Evolutionary conservation across 192 early-diverging fungal species (phyloP).

Genomic region (Lobosporangium transversale): DNA sequence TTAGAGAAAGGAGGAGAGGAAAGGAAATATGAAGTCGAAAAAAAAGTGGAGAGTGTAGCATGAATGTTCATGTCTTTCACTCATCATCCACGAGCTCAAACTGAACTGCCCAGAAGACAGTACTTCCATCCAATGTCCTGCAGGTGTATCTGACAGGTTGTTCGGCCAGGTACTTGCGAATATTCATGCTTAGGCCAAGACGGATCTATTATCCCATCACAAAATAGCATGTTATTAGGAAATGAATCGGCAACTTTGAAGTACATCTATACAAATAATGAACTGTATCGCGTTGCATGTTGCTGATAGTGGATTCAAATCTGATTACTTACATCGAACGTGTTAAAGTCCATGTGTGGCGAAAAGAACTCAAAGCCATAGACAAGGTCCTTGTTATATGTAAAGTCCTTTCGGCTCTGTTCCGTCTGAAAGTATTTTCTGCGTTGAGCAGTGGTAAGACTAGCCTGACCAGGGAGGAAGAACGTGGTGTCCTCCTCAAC

Average conservation of each 20-base stretch:
- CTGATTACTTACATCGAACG: constrained; percentile 17
- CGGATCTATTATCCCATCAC: constrained; percentile 8
- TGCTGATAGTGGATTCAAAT: no score
- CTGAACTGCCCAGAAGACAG: constrained; percentile 46
- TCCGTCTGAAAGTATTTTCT: constrained; percentile 46
- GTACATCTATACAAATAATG: background rate
- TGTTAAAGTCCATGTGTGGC: constrained; percentile 56
- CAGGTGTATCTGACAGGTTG: constrained; percentile 51
- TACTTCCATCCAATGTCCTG: constrained; percentile 40
- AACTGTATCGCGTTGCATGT: no score
- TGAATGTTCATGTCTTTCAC: no score
- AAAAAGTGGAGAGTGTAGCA: no score
- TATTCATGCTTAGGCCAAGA: constrained; percentile 41
- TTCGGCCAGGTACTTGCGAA: constrained; percentile 36
- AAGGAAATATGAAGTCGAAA: no score
- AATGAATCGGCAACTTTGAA: no score
- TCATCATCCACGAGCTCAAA: constrained; percentile 53
- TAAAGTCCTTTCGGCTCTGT: constrained; percentile 34
- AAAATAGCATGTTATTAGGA: no score
- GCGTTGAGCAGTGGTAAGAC: constrained; percentile 26
- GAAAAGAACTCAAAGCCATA: constrained; percentile 55
- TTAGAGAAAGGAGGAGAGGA: no score
- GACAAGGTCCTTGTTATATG: constrained; percentile 39
- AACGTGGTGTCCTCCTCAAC: constrained; percentile 50
- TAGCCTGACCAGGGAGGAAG: constrained; percentile 21